Evolutionary conservation across 2,329 filamentous ascomycete species (phyloP), one percentile per base, ranked within the genome.

Genomic region (Samsoniella hepiali): DNA sequence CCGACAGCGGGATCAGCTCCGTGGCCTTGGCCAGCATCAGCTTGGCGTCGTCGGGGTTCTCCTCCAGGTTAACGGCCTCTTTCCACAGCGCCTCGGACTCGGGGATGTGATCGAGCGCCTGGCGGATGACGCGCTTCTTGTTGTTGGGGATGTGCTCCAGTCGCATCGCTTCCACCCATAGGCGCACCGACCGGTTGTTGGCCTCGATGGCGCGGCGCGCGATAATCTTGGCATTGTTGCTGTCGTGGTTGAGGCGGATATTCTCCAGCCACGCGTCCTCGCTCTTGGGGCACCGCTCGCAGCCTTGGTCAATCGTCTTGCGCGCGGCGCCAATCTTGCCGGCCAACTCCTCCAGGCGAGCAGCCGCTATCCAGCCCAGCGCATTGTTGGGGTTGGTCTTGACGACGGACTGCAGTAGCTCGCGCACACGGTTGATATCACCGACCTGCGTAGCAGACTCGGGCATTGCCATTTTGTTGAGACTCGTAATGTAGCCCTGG

Each of bases 61-160:
- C 94, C 72, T 98, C 95, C 62, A 98, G 79, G 69, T 98, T 98
- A 66, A 99, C 94, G 5, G 94, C 90, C 73, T 96, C 93, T 74
- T 98, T 99, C 95, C 95, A 99, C n/a, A 99, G 84, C 49, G 91
- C 89, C 55, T 98, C 95, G 0, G 94, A 98, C 72, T 97, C 92
- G 0, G 93, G 93, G 47, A 97, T 91, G 71, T 97, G 89, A 70
- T 98, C 91, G 51, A 99, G 82, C 0, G 95, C 96, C 72, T 96
- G 91, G 62, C 93, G 86, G 40, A 97, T 87, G 8, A 99, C 95
- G 72, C 93, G 88, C 78, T 98, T 98, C 77, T 96, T 96, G 11
- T 92, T 91, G 64, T 89, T 85, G 1, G 87, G 79, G 55, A 97
- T 90, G 8, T 87, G 87, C 75, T 99, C 95, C 31, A 99, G 79